Base-by-base conservation (phyloP, 2,329 filamentous ascomycete genomes). In the Acrodontium crateriforme region DNA sequence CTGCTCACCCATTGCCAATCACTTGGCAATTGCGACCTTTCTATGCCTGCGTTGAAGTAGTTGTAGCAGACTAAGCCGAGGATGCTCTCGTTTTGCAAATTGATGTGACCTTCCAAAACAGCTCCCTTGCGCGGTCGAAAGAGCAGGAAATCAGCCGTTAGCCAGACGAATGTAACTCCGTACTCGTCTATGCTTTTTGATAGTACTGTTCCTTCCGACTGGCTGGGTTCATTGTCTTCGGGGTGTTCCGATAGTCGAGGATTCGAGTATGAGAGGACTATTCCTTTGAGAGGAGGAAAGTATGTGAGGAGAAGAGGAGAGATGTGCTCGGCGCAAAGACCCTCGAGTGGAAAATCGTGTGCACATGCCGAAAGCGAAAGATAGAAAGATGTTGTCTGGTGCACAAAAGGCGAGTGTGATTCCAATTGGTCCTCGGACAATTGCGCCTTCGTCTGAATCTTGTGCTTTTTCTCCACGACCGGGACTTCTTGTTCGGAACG, bases 31-130 rank as follows among this genome's bases (percentile, higher is more conserved):
- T 81, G 67, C 35, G 70, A 71, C 13, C 76, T 67, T 44, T 87
- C 78, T 34, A 98, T 80, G 23, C 78, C 82, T 1, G 87, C 81
- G 42, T 89, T 92, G 65, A 95, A 95, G 40, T 83, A 72, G 53
- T 87, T 87, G 58, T 83, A 85, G 52, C 83, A 89, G 8, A 91
- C 73, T 3, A 94, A 69, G 12, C 87, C 85, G 5, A 98, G 67
- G 48, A 94, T 83, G 5, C 82, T 83, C 42, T 89, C 81, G 25
- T 78, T 87, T 50, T 92, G 82, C 16, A 94, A 63, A 45, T 87
- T 89, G 31, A 94, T 69, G 41, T 68, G 75, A 8, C 83, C 89
- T 40, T 85, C 76, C 48, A 95, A 68, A 55, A 69, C 73, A 6
- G 74, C 71, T 18, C 81, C 80, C 24, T 71, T 69, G 29, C 67